Base-by-base conservation (phyloP, 2,329 filamentous ascomycete species). In the Biscogniauxia mediterranea region DNA sequence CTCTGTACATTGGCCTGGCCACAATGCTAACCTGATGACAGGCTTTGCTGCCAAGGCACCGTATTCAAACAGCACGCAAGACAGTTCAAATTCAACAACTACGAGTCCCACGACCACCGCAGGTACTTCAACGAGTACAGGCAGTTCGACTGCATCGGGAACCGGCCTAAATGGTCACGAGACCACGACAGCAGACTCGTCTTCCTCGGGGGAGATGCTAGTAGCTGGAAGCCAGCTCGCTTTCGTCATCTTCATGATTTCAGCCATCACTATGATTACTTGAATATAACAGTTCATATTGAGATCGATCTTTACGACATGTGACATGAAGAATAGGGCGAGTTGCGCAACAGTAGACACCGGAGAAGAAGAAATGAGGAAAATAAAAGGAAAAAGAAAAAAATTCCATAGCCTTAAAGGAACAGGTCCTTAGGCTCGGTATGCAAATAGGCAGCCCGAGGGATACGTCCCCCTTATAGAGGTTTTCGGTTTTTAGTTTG, bases 81-180 rank as follows among this genome's bases (percentile, higher is more conserved):
- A 64, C 67, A 6, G 13, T n/a, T 55, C 70, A 2, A 64, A 60
- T 23, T 61, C 58, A 26, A 55, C 67, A 11, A 52, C 46, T 5
- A 59, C 56, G 9, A 61, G 57, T 26, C 61, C 68, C 17, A 56
- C 61, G 13, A 25, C 59, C 15, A 53, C 64, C 21, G 51, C 57
- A n/a, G 49, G 53, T 2, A 64, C 64, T 15, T 59, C 61, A 9
- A 52, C 52, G 7, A 28, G 57, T 11, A 63, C 64, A 1, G 51
- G 61, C 7, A 60, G 65, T 6, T 54, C 68, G 23, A 58, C 64
- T 8, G 54, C 61, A 17, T 61, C 56, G 4, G 54, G 61, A 17
- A 56, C 67, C 25, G 78, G 77, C 2, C 66, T 78, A 20, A 72
- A 73, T 59, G 76, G 77, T 28, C 74, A 78, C 57, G 73, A 76